Evolutionary conservation across 192 early-diverging fungal genomes (phyloP).

Genomic region (Gonapodya prolifera): DNA sequence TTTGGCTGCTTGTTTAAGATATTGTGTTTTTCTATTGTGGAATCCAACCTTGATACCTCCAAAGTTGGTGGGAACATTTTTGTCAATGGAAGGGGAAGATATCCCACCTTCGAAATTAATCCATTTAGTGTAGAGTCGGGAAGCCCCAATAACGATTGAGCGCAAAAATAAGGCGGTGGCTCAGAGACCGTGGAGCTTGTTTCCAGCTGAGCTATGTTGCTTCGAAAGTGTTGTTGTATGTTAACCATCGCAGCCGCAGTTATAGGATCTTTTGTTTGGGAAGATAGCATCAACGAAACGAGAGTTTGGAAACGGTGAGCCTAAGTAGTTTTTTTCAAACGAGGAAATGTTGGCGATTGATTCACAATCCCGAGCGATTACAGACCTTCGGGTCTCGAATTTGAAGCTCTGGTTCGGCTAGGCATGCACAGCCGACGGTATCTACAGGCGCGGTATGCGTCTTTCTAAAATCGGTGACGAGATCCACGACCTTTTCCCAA

Average conservation of each 20-base stretch:
- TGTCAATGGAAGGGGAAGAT: too few species aligned
- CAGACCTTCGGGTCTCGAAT: background rate
- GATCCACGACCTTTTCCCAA: conserved; percentile 52
- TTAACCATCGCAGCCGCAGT: conserved; percentile 65
- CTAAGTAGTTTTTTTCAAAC: conserved; percentile 24
- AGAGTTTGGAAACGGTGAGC: conserved; percentile 71
- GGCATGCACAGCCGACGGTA: conserved; percentile 70
- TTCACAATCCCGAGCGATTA: background rate
- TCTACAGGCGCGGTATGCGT: conserved; percentile 68
- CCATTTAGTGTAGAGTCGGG: conserved; percentile 49
- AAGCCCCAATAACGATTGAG: conserved; percentile 47
- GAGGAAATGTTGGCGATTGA: background rate
- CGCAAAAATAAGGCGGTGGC: conserved; percentile 44
- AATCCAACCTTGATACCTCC: conserved; percentile 80
- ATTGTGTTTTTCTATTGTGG: conserved; percentile 66
- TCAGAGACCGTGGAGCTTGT: conserved; percentile 16
- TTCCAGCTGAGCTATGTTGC: background rate
- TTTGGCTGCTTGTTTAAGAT: conserved; percentile 63
- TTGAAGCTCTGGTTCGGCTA: conserved; percentile 27
- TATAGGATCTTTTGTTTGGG: conserved; percentile 84
- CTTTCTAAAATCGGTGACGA: conserved; percentile 52
- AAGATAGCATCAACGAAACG: conserved; percentile 75
- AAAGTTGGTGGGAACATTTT: too few species aligned
- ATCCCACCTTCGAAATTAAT: too few species aligned
- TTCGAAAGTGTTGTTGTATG: conserved; percentile 29